Evolutionary conservation across 2,329 filamentous ascomycete genomes (phyloP).

Genomic region (Microsporum ferrugineum): DNA sequence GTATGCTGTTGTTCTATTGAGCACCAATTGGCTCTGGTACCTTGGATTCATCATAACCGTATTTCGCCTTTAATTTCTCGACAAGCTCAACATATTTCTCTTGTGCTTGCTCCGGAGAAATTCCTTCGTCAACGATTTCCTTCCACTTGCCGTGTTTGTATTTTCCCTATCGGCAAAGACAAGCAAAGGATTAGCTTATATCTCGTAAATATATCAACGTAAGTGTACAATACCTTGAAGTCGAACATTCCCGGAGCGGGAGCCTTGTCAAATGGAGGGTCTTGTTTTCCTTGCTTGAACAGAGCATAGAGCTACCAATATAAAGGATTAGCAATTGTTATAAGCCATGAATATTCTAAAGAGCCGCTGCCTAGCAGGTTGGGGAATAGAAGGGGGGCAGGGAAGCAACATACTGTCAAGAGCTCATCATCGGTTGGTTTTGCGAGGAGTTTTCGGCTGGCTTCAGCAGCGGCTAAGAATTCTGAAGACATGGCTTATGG

Average conservation of each 20-base stretch:
- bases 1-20: slow-evolving; percentile 7
- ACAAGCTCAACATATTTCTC: slow-evolving; percentile 63
- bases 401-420: slow-evolving; percentile 20
- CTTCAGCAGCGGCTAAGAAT: slow-evolving; percentile 25
- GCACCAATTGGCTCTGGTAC: slow-evolving; percentile 14
- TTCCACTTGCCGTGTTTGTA: slow-evolving; percentile 72
- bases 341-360: background rate
- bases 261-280: slow-evolving; percentile 21
- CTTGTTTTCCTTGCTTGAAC: slow-evolving; percentile 29
- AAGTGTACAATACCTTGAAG: slow-evolving; percentile 25
- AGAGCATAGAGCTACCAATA: slow-evolving; percentile 27
- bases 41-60: slow-evolving; percentile 36
- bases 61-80: slow-evolving; percentile 57
- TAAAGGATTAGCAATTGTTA: background rate
- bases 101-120: slow-evolving; percentile 58
- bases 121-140: slow-evolving; percentile 52
- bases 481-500: slow-evolving; percentile 7
- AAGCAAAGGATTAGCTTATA: slow-evolving; percentile 9
- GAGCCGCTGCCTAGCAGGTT: background rate
- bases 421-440: slow-evolving; percentile 28
- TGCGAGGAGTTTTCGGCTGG: slow-evolving; percentile 24
- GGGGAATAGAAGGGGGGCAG: background rate
- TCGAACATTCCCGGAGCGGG: slow-evolving; percentile 29
- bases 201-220: slow-evolving; percentile 11
- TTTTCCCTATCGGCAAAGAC: slow-evolving; percentile 50